Base-by-base conservation (phyloP, 164 flowering plant species). In the Umbellularia californica region DNA sequence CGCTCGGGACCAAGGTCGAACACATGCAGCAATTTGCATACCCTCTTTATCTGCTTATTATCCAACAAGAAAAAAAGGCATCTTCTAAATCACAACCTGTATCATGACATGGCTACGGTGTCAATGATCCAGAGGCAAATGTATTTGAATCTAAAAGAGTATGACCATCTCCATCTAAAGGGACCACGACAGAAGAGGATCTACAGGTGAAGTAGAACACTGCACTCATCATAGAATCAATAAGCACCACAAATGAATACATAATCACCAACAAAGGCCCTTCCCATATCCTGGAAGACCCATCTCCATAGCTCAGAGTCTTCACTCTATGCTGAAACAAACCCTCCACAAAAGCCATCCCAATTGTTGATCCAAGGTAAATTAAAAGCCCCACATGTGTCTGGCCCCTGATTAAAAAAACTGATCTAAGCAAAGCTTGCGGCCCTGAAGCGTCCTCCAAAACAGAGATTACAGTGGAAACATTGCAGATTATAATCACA, bases 261-360 rank as follows among this genome's bases (percentile, higher is more conserved):
- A 96, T 88, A 13, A 96, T 27, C 73, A 96, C 98, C 86, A 94
- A 77, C 65, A 96, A 87, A n/a, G 99, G 97, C 25, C 99, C 99
- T 83, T 96, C 98, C 99, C 99, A 96, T 22, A 94, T 72, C 82
- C 98, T 88, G 0, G 99, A 96, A 66, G 97, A 89, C 27, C 99
- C 99, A 82, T 96, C 99, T 76, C 99, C 99, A 81, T 96, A 94
- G 80, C 98, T 96, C 85, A 94, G 47, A 0, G 91, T 88, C 88
- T 91, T 96, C 74, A 96, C 99, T 76, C 99, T 85, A 81, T 96
- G 97, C 83, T 96, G 97, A 83, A 94, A 96, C 77, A 96, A 80
- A 6, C 97, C 97, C 78, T 96, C 96, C 74, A 94, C 88, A 79
- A 96, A 89, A 2, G 97, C 88, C 95, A 87, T 82, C 70, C 94